These are phyloP conservation scores for Beauveria asiatica DNA, from an alignment of 2,329 filamentous ascomycete genomes.

Conservation along the genomic window DNA sequence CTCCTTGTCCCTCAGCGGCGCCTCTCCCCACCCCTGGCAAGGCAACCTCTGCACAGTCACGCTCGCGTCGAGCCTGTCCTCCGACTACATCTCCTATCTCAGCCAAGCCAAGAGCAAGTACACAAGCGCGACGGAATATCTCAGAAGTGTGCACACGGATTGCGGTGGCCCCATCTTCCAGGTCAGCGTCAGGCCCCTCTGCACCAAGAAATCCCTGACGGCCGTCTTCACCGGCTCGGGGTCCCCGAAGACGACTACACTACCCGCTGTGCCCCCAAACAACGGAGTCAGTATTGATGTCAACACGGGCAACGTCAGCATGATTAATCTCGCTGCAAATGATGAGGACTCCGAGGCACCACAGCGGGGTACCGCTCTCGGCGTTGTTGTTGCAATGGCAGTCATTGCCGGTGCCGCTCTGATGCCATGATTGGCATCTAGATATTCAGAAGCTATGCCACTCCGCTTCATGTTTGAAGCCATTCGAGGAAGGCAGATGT, in stretches of 20 bases:
- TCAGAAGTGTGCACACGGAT: not conserved
- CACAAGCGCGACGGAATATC: constrained; percentile 1
- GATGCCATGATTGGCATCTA: not conserved
- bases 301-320: not conserved
- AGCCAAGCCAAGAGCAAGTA: not conserved
- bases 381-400: not conserved
- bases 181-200: not conserved
- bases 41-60: constrained; percentile 8
- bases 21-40: not conserved
- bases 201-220: not conserved
- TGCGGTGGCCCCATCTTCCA: constrained; percentile 2
- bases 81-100: not conserved
- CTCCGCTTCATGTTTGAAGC: not conserved
- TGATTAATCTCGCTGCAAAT: not conserved
- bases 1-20: not conserved
- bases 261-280: not conserved
- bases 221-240: constrained; percentile 1
- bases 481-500: not conserved
- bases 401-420: not conserved
- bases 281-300: constrained; percentile 1
- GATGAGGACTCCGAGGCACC: not conserved
- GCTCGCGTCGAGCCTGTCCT: not conserved
- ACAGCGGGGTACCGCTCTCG: not conserved
- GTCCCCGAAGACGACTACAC: not conserved
- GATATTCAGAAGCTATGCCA: not conserved